These are phyloP conservation scores for Trichomonas vaginalis DNA, from an alignment of 208 protist species.

Conservation along the genomic window DNA sequence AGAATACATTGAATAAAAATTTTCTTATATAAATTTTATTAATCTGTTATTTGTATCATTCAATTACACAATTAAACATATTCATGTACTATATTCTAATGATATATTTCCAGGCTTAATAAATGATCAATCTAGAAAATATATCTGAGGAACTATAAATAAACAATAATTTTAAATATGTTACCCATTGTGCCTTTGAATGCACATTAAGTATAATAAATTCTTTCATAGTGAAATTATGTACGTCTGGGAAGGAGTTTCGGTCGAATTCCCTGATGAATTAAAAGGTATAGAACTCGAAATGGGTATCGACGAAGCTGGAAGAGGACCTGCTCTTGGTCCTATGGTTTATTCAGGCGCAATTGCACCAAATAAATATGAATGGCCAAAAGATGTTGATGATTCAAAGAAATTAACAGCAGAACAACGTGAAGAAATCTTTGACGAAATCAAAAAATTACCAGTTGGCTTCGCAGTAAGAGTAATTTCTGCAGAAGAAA, in stretches of 20 bases:
- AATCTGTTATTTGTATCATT: too few species aligned
- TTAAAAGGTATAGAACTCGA: not conserved
- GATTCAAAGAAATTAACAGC: constrained; percentile 33
- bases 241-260: not conserved
- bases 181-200: too few species aligned
- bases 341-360: constrained; percentile 38
- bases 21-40: too few species aligned
- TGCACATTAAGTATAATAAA: too few species aligned
- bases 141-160: too few species aligned
- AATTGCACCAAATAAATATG: not conserved
- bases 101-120: too few species aligned
- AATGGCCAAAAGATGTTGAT: constrained; percentile 14
- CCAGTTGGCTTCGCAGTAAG: not conserved
- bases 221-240: too few species aligned
- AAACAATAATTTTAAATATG: too few species aligned
- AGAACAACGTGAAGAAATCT: constrained; percentile 21
- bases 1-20: too few species aligned
- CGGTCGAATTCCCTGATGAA: not conserved
- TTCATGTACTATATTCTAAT: too few species aligned
- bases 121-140: too few species aligned
- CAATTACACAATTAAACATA: too few species aligned
- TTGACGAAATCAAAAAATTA: not conserved
- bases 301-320: constrained; percentile 52
- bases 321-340: constrained; percentile 44
- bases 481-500: constrained; percentile 27